Base-by-base conservation (phyloP, 768 basidiomycete genomes). In the Boletus edulis region DNA sequence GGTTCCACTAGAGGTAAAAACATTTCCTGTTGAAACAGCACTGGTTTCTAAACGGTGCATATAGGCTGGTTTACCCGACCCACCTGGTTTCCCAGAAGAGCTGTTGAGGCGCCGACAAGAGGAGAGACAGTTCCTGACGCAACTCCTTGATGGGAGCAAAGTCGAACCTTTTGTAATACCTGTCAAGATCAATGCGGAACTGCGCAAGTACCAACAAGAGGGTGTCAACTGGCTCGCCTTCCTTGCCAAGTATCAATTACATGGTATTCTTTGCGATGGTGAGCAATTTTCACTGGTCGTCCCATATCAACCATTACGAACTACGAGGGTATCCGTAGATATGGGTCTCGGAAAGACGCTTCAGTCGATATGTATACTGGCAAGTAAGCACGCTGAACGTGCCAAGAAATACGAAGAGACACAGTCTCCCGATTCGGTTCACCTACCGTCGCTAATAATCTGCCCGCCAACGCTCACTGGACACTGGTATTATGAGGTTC, bases 211-310 rank as follows among this genome's bases (percentile, higher is more conserved):
- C 69, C 97, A 99, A 72, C 91, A 93, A 73, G 97, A 99, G 52
- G 97, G 97, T 34, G 91, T 99, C 60, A 98, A 93, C 68, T 99
- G 97, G 97, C 78, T 99, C 17, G 97, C 97, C 2, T 99, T 99
- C 77, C 78, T 99, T 37, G 91, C 94, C 18, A 98, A 97, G 69
- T 99, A 97, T 69, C 97, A 98, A 65, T 73, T 99, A 3, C 97
- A 99, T 67, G 97, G 97, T 14, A 92, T 98, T 63, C 84, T 99
- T 29, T 99, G 97, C 67, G 97, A 99, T 65, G 97, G 96, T 94
- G 63, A 61, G 64, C 8, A 32, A n/a, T 12, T 24, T 31, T 42
- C 10, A 3, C 10, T 59, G 82, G 32, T 43, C 14, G 29, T 38
- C 29, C 9, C 17, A 27, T n/a, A 17, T 18, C 17, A 15, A 24